Evolutionary conservation across 2,329 filamentous ascomycete species (phyloP), one percentile per base, ranked within the genome.

Genomic region (Colletotrichum sp.): DNA sequence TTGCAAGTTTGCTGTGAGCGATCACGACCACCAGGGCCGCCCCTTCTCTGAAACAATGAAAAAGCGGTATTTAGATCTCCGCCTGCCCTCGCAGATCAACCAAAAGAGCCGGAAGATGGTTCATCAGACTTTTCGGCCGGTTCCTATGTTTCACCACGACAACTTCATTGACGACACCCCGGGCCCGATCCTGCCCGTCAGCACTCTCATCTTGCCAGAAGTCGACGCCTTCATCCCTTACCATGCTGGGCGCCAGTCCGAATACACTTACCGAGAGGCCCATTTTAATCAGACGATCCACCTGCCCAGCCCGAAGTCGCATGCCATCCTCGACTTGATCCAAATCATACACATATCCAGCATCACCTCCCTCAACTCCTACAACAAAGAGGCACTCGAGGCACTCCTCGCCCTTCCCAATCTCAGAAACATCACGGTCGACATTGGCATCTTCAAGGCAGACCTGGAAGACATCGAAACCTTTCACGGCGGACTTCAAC

Each of bases 351-450:
- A 24, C 24, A 24, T 24, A 24, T 24, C 24, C 24, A 24, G 24
- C 24, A 24, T 24, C 24, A 24, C 24, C 24, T 24, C 24, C 26
- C 44, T 49, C n/a, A 2, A 9, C 44, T 6, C 44, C 6, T 5
- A n/a, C 18, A 49, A 21, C 0, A 1, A 10, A 2, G 10, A n/a
- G n/a, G 44, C 2, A 9, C 6, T 4, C 44, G 44, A 49, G 10
- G n/a, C n/a, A 8, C n/a, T 49, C 6, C 44, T 52, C 44, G 44
- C 44, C 44, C 44, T 52, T 8, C 44, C 44, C 44, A 52, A 21
- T 52, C 44, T 52, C 10, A 52, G 6, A 21, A 24, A 24, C 24
- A 24, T 24, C 24, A 24, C 24, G 24, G 24, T 24, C 24, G 24
- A 24, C 24, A 24, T 24, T 24, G 24, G 24, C 24, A 24, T 24